phyloP scores from a whole-genome alignment of 176 grass and related monocot genomes.

The Luzula sylvatica region DNA sequence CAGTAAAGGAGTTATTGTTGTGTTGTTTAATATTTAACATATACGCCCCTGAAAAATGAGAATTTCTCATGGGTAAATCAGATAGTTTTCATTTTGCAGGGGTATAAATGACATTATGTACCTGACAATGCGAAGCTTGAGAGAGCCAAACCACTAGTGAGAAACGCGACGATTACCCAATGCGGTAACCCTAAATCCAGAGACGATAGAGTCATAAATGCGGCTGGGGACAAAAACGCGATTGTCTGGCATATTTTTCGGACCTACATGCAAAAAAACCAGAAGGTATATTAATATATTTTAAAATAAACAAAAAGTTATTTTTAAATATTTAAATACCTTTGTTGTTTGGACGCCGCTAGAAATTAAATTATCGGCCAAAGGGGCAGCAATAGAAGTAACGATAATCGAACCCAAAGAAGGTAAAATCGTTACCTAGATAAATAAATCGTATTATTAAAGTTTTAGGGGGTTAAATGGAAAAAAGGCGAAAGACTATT shows the following conservation, averaged over 20 bases:
- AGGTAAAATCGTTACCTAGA: conserved; percentile 87
- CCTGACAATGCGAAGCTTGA: conserved; percentile 94
- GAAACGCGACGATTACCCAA: conserved; percentile 76
- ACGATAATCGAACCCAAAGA: conserved; percentile 81
- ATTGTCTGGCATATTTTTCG: conserved; percentile 99
- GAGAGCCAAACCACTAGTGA: conserved; percentile 80
- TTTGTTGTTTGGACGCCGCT: conserved; percentile 82
- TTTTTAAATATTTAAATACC: conserved; percentile 23
- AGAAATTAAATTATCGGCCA: conserved; percentile 93
- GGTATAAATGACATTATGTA: conserved; percentile 1
- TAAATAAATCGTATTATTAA: conserved; percentile 8
- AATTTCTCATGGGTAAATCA: neutral
- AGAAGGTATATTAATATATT: neutral
- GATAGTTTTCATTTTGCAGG: too few relatives aligned
- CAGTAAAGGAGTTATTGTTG: neutral
- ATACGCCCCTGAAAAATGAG: too few relatives aligned
- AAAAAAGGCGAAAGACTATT: neutral
- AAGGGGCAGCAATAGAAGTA: conserved; percentile 86
- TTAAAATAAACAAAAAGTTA: too few relatives aligned
- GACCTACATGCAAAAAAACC: conserved; percentile 46
- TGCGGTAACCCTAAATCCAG: conserved; percentile 86
- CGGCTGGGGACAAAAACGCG: conserved; percentile 87
- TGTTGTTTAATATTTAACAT: too few relatives aligned
- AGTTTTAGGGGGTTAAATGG: neutral
- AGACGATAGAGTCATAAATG: conserved; percentile 90